A percentile compares a stretch with the other conserved stretches of the same genome.
Conservation (phyloP, 78 protist genomes). For the slime mould (Dictyostelium discoideum) region DNA sequence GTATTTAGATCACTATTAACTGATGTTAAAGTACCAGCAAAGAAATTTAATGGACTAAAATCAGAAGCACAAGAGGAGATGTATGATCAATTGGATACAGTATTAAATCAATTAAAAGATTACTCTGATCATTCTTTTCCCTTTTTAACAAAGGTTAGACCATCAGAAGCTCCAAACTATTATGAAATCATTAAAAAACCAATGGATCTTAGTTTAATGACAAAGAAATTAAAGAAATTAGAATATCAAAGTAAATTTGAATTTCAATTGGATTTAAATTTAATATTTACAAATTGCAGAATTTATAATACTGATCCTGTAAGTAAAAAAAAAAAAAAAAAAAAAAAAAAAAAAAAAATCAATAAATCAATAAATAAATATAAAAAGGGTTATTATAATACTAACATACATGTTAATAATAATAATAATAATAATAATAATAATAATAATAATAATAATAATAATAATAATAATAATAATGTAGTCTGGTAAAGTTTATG, state of each 20-base stretch:
- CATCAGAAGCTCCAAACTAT: conserved; percentile 76
- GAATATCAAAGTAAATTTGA: conserved; percentile 63
- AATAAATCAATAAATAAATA: too few species aligned
- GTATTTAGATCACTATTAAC: conserved; percentile 37
- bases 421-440: too few species aligned
- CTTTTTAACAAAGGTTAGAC: conserved; percentile 52
- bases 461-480: too few species aligned
- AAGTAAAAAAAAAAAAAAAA: background rate
- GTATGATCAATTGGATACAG: conserved; percentile 68
- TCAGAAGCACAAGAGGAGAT: conserved; percentile 81
- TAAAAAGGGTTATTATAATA: background rate
- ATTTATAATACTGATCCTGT: conserved; percentile 82
- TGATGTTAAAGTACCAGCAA: conserved; percentile 24
- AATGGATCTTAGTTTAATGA: conserved; percentile 72
- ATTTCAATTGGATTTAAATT: conserved; percentile 72
- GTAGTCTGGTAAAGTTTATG: conserved; percentile 44
- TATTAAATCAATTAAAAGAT: conserved; percentile 43
- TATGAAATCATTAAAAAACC: conserved; percentile 76
- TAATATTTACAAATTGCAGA: conserved; percentile 80
- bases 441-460: background rate
- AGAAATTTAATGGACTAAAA: conserved; percentile 67
- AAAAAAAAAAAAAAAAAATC: background rate
- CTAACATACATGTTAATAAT: background rate
- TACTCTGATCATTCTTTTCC: conserved; percentile 59
- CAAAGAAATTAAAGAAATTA: conserved; percentile 67